Base-by-base conservation (phyloP, 1,284 basidiomycete species). In the Melampsora abietis-canadensis region DNA sequence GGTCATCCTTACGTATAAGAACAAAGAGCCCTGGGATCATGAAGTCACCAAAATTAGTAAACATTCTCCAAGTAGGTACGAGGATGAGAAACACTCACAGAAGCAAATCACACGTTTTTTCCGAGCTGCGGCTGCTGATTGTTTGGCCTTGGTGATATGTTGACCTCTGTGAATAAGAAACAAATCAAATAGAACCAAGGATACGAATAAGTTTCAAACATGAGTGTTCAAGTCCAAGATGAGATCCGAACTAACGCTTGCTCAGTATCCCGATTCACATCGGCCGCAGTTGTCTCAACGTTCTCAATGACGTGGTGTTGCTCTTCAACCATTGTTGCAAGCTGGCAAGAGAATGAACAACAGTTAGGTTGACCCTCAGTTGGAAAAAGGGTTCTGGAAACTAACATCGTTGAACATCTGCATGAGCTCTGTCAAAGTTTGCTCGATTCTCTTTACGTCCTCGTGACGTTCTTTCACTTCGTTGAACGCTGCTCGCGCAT, bases 391-490 rank as follows among this genome's bases (percentile, higher is more conserved):
- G 17, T 21, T 14, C 47, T 34, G 37, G n/a, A 21, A 48, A 78
- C 89, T 88, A 88, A 87, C 87, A 80, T 97, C 94, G 77, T 87
- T 87, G 83, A 96, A 94, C 77, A 97, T 84, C 81, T 92, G 90
- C 0, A 90, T 91, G 68, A 97, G 86, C 82, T 97, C 93, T 30
- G 87, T 88, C 66, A 97, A 83, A 2, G 93, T 96, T 78, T 86
- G 85, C 82, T 96, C 93, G 81, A 97, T 93, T 79, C 88, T 88
- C 78, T 87, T 87, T 78, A 98, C 88, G 77, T 97, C 94, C 79
- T 90, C 87, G 80, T 96, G 92, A 66, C 94, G 87, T 78, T 91
- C 88, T 82, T 96, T 93, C 1, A 95, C 93, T 83, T 96, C 94
- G 67, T 88, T 87, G 81, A 91, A 92, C 0, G 91, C 94, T 59